These are phyloP conservation scores for Vigna unguiculata DNA, from an alignment of 306 rosid genomes.

Conservation along the genomic window DNA sequence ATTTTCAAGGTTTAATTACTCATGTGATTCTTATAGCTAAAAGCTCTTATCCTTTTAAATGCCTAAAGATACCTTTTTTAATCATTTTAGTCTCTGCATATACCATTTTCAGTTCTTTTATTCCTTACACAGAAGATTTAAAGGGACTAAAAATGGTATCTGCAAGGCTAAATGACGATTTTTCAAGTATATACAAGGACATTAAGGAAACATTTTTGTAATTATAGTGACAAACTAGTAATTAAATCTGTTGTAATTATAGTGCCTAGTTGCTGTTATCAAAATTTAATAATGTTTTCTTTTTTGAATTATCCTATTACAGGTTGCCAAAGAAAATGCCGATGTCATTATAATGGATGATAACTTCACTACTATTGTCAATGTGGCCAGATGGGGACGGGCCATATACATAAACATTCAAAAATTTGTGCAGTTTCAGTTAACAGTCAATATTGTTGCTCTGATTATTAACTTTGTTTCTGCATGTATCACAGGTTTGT, in stretches of 20 bases:
- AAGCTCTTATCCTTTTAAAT: no score
- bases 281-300: background rate
- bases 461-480: slow-evolving; percentile 79
- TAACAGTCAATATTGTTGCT: slow-evolving; percentile 92
- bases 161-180: no score
- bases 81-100: no score
- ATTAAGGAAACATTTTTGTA: no score
- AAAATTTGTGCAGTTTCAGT: slow-evolving; percentile 95
- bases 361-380: slow-evolving; percentile 80
- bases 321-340: slow-evolving; percentile 97
- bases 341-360: slow-evolving; percentile 94
- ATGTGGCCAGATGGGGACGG: slow-evolving; percentile 94
- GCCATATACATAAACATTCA: slow-evolving; percentile 93
- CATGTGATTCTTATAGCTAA: no score
- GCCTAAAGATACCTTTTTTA: no score
- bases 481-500: slow-evolving; percentile 89
- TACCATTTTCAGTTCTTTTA: background rate
- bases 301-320: slow-evolving; percentile 41
- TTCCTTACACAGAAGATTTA: no score
- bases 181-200: no score
- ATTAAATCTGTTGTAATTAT: background rate
- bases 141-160: no score
- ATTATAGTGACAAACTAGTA: no score
- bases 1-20: no score
- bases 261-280: background rate